Conservation (phyloP, 192 early-diverging fungal species). For the Coemansia sp. region DNA sequence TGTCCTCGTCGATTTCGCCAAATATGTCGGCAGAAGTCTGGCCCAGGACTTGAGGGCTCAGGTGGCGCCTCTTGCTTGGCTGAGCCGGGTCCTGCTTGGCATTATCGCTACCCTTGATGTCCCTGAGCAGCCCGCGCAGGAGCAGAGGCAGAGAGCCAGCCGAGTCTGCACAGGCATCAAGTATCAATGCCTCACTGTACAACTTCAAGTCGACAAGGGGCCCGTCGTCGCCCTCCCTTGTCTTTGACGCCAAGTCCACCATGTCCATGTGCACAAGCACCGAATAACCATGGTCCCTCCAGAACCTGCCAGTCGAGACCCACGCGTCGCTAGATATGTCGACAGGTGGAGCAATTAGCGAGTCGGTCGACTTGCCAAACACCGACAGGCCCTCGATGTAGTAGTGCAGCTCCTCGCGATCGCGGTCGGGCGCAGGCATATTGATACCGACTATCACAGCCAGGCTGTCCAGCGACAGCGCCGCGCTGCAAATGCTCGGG, state of each 20-base stretch:
- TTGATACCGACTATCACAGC: slow-evolving; percentile 50
- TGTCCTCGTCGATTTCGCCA: slow-evolving; percentile 48
- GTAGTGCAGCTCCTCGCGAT: slow-evolving; percentile 50
- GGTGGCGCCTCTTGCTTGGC: background rate
- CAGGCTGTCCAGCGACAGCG: slow-evolving; percentile 43
- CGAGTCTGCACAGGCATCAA: slow-evolving; percentile 47
- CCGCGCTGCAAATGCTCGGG: slow-evolving; percentile 35
- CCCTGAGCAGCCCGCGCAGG: slow-evolving; percentile 19
- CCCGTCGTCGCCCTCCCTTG: slow-evolving; percentile 39
- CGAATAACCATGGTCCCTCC: slow-evolving; percentile 45
- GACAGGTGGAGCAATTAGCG: slow-evolving; percentile 15
- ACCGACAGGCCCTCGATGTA: slow-evolving; percentile 46
- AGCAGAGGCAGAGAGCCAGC: slow-evolving; percentile 30
- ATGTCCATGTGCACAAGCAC: slow-evolving; percentile 50
- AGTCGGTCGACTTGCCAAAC: slow-evolving; percentile 39
- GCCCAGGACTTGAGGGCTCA: slow-evolving; percentile 31
- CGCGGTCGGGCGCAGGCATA: slow-evolving; percentile 28
- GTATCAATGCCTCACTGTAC: slow-evolving; percentile 41
- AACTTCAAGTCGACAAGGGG: slow-evolving; percentile 40
- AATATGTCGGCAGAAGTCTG: slow-evolving; percentile 37
- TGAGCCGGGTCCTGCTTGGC: background rate
- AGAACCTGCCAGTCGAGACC: slow-evolving; percentile 50
- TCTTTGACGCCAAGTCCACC: slow-evolving; percentile 38
- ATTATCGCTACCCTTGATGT: slow-evolving; percentile 9
- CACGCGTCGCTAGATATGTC: slow-evolving; percentile 47